Conservation (phyloP, 202 grass and related monocot genomes). For the Hordeum pubiflorum region DNA sequence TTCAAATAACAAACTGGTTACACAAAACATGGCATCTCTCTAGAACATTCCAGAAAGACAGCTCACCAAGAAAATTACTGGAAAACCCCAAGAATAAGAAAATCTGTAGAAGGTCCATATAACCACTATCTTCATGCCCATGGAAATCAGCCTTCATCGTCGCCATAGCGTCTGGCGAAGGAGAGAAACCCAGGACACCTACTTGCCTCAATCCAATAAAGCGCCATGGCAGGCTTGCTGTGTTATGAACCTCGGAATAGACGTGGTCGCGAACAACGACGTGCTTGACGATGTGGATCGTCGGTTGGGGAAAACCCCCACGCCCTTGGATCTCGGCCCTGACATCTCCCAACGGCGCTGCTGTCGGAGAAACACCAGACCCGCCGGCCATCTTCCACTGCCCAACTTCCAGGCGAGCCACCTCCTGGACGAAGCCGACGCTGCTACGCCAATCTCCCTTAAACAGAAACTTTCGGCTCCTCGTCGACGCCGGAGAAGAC, state of each 20-base stretch:
- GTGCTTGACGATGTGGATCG: background rate
- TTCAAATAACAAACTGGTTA: background rate
- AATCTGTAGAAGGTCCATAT: background rate
- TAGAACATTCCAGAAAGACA: background rate
- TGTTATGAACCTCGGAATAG: background rate
- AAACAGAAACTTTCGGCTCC: too few relatives aligned
- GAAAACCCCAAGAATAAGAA: background rate
- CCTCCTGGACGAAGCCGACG: background rate
- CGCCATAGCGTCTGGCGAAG: background rate
- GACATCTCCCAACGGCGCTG: background rate
- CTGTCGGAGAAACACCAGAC: background rate
- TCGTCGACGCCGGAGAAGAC: too few relatives aligned
- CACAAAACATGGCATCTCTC: background rate
- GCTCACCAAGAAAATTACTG: background rate
- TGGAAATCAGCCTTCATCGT: background rate
- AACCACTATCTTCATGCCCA: background rate
- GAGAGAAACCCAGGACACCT: background rate
- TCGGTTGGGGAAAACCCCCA: background rate
- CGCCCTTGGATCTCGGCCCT: background rate
- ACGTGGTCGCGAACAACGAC: background rate
- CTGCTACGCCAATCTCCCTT: background rate
- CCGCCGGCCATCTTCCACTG: background rate
- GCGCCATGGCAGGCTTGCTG: background rate
- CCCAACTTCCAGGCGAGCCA: background rate
- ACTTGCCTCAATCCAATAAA: background rate